phyloP scores from a whole-genome alignment of 805 yeast species.

The Wickerhamiella dianesei region DNA sequence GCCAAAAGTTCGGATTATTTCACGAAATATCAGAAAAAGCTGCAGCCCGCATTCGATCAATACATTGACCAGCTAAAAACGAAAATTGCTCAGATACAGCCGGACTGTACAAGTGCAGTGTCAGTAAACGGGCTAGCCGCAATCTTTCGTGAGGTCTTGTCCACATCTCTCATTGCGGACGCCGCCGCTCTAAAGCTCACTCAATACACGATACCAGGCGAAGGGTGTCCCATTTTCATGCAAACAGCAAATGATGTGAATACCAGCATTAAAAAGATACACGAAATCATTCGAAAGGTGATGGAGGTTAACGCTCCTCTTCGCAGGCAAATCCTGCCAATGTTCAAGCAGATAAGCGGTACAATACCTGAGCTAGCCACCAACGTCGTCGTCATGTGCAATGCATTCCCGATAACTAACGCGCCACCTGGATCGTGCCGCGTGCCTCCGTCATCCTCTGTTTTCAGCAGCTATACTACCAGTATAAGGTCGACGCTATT shows the following conservation, averaged over 20 bases:
- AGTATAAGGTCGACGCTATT: no score
- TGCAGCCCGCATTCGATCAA: not conserved
- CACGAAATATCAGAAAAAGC: not conserved
- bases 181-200: not conserved
- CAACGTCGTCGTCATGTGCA: not conserved
- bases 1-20: not conserved
- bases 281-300: not conserved
- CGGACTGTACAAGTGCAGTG: not conserved
- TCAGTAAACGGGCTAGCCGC: not conserved
- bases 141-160: not conserved
- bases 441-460: not conserved
- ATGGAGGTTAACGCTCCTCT: not conserved
- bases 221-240: not conserved
- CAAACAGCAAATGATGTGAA: not conserved
- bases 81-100: not conserved
- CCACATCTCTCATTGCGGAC: not conserved
- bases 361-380: not conserved
- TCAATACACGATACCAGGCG: not conserved
- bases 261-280: not conserved
- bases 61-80: not conserved
- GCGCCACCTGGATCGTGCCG: not conserved
- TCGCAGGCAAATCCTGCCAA: not conserved
- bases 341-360: not conserved
- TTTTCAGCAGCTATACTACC: not conserved
- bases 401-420: not conserved